Conservation (phyloP, 306 rosid species). For the Cicer cuneatum region DNA sequence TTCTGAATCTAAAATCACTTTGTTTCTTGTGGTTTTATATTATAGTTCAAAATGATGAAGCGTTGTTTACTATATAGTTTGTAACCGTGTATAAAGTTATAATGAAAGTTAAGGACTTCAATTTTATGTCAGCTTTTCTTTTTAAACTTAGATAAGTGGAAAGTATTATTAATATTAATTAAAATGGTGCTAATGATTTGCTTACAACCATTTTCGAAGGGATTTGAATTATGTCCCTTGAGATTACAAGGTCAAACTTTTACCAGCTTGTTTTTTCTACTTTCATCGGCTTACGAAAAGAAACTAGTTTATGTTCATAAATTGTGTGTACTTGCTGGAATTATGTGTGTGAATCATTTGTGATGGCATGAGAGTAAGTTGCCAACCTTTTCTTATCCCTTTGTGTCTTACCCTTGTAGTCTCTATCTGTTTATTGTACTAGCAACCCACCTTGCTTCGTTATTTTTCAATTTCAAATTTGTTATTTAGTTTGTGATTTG, state of each 20-base stretch:
- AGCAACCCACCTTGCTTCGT: neutral
- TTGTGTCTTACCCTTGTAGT: no score
- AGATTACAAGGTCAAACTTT: no score
- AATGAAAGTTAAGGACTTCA: neutral
- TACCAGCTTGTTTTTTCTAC: no score
- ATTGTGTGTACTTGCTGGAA: neutral
- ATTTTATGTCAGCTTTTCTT: neutral
- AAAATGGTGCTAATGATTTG: no score
- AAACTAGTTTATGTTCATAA: neutral
- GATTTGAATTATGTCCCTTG: no score
- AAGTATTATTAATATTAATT: no score
- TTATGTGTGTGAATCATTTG: neutral
- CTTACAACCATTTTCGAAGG: no score
- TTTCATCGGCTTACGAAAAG: no score
- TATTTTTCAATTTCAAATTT: neutral
- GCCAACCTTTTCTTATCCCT: no score
- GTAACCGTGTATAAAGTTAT: neutral
- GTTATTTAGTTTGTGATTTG: neutral
- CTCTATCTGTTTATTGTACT: neutral
- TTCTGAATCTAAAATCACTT: neutral
- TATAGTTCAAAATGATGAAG: neutral
- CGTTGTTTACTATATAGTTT: neutral
- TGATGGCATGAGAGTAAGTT: no score
- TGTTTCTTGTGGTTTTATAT: neutral
- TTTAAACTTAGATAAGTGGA: no score